These are phyloP conservation scores for Melampsora larici-populina DNA, from an alignment of 1,284 basidiomycete species.

Conservation along the genomic window DNA sequence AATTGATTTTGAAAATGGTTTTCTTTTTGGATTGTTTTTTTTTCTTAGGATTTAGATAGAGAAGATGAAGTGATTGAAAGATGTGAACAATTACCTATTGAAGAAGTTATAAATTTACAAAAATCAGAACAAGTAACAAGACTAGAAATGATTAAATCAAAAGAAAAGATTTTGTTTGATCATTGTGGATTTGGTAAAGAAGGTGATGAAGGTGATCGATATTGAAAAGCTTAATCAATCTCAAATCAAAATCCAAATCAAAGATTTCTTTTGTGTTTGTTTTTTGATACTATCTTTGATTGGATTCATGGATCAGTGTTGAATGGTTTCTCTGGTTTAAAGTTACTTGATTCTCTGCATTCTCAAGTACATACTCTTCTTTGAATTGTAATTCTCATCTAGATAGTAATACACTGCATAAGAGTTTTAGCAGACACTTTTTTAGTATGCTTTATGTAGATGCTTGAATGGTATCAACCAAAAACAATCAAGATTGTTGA, in stretches of 20 bases:
- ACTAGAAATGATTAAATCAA: slow-evolving; percentile 55
- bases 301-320: neutral
- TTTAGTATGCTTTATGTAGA: too few relatives aligned
- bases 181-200: slow-evolving; percentile 79
- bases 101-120: slow-evolving; percentile 67
- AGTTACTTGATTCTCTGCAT: neutral
- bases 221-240: slow-evolving; percentile 55
- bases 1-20: slow-evolving; percentile 4
- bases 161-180: slow-evolving; percentile 71
- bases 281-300: neutral
- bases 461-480: too few relatives aligned
- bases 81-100: slow-evolving; percentile 64
- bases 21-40: slow-evolving; percentile 26
- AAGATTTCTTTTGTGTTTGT: neutral
- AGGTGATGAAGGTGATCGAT: slow-evolving; percentile 84
- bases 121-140: slow-evolving; percentile 61
- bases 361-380: neutral
- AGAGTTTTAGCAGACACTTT: too few relatives aligned
- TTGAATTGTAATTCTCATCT: neutral
- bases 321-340: neutral
- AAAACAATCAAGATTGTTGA: too few relatives aligned
- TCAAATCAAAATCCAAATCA: too few relatives aligned
- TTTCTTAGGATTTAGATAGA: slow-evolving; percentile 77
- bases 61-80: slow-evolving; percentile 81
- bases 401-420: too few relatives aligned